Evolutionary conservation across 768 basidiomycete genomes (phyloP), one percentile per base, ranked within the genome.

Genomic region (Udeniomyces megalosporus): DNA sequence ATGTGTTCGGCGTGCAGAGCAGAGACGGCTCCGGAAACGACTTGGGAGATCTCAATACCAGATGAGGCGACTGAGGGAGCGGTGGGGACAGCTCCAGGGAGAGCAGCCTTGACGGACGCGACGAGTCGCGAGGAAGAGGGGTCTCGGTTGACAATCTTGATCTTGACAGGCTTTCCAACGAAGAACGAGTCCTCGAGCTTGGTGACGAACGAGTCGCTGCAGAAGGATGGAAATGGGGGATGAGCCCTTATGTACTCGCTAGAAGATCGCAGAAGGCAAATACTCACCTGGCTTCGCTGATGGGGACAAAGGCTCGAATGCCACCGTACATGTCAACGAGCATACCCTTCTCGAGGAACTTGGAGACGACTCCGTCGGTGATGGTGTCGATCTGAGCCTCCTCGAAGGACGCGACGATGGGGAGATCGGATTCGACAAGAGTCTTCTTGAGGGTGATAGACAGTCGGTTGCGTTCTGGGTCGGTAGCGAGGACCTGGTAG

Each of bases 241-340:
- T 32, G 14, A 28, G 35, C 15, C 24, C 20, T 44, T 15, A 15
- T 17, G 32, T 14, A 35, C 32, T 22, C 42, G 55, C 28, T 46
- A 42, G 47, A 15, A 32, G 56, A 55, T 6, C 2, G 38, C 29
- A 26, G 10, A 58, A 47, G 17, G 38, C 45, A 4, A 14, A 4
- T 20, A 58, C 69, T 53, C 73, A 90, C 88, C 84, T 86, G 12
- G 84, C 82, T 76, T 97, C 95, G 56, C 79, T 81, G 10, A 79
- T 73, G 3, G 90, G 86, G 2, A 99, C 80, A 46, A 84, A 76
- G 1, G 87, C 95, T 68, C 86, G 84, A 61, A 92, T 67, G 58
- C 86, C 85, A 66, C 90, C 92, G 71, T 85, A 99, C 68, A 95
- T 87, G 70, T 95, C 91, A 31, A 96, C 82, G 67, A 89, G 75